phyloP scores from a whole-genome alignment of 2,329 filamentous ascomycete species.

The Corinectria fuckeliana region DNA sequence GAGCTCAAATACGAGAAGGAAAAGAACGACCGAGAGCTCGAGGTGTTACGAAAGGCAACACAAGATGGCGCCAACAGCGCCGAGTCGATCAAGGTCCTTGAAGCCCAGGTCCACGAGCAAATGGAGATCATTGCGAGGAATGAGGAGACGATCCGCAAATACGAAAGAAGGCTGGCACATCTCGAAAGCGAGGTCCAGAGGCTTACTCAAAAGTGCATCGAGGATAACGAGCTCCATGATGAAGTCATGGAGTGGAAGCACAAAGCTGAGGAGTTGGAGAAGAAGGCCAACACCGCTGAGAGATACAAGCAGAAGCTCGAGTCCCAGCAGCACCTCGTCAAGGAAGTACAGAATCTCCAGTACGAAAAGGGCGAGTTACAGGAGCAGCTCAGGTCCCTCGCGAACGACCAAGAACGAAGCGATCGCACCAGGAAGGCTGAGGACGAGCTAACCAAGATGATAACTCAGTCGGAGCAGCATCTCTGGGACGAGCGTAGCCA shows the following conservation, averaged over 20 bases:
- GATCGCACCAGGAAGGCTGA: constrained; percentile 46
- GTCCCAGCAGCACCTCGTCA: constrained; percentile 60
- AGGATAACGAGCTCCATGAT: constrained; percentile 61
- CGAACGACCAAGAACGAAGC: constrained; percentile 44
- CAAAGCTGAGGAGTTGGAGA: constrained; percentile 63
- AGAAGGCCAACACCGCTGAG: constrained; percentile 69
- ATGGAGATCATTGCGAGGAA: constrained; percentile 71
- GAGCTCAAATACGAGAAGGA: constrained; percentile 69
- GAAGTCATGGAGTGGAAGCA: constrained; percentile 65
- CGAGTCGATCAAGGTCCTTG: constrained; percentile 59
- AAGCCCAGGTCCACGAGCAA: constrained; percentile 67
- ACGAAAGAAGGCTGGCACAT: constrained; percentile 53
- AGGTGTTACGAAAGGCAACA: constrained; percentile 56
- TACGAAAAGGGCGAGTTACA: constrained; percentile 62
- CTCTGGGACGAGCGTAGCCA: constrained; percentile 53
- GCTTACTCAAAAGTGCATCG: constrained; percentile 54
- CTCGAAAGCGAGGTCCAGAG: constrained; percentile 61
- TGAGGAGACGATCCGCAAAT: constrained; percentile 61
- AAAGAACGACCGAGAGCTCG: constrained; percentile 60
- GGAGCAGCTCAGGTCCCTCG: constrained; percentile 51
- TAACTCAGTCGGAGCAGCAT: constrained; percentile 50
- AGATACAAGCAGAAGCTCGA: constrained; percentile 69
- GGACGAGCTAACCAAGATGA: constrained; percentile 50
- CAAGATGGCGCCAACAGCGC: constrained; percentile 59
- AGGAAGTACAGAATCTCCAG: constrained; percentile 61